Conservation (phyloP, 306 rosid species). For the Trifolium pratense region DNA sequence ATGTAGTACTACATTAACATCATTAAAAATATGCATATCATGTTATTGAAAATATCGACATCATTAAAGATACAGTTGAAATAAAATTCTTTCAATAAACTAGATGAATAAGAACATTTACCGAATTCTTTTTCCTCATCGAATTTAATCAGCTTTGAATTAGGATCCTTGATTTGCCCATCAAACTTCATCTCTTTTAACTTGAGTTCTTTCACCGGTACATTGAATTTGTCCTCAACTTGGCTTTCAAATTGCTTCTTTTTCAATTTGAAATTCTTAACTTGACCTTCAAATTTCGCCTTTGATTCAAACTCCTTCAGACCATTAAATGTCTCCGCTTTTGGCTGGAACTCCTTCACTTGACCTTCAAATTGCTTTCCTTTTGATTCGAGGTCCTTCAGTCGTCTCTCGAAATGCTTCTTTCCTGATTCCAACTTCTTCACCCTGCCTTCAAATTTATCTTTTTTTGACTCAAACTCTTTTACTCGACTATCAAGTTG, state of each 20-base stretch:
- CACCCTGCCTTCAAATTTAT: not conserved
- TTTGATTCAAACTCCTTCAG: not conserved
- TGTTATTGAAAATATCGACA: not conserved
- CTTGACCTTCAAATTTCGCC: not conserved
- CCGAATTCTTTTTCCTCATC: constrained; percentile 41
- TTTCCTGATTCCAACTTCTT: not conserved
- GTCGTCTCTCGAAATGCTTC: not conserved
- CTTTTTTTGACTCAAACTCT: not conserved
- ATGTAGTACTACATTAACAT: too few species aligned
- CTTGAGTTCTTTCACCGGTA: constrained; percentile 12
- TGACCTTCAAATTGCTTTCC: not conserved
- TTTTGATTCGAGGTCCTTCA: not conserved
- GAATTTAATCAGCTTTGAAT: constrained; percentile 38
- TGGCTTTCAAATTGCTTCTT: constrained; percentile 3
- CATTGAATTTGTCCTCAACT: constrained; percentile 27
- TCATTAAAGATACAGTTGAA: constrained; percentile 1
- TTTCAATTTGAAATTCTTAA: not conserved
- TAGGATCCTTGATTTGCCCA: constrained; percentile 13
- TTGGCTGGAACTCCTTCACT: not conserved
- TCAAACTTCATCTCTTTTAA: constrained; percentile 32
- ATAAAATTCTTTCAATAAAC: constrained; percentile 19
- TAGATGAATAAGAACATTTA: constrained; percentile 43
- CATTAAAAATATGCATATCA: not conserved
- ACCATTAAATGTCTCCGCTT: not conserved
- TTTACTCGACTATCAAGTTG: not conserved